phyloP scores from a whole-genome alignment of 2,329 filamentous ascomycete genomes.

The Ophiostoma montium region DNA sequence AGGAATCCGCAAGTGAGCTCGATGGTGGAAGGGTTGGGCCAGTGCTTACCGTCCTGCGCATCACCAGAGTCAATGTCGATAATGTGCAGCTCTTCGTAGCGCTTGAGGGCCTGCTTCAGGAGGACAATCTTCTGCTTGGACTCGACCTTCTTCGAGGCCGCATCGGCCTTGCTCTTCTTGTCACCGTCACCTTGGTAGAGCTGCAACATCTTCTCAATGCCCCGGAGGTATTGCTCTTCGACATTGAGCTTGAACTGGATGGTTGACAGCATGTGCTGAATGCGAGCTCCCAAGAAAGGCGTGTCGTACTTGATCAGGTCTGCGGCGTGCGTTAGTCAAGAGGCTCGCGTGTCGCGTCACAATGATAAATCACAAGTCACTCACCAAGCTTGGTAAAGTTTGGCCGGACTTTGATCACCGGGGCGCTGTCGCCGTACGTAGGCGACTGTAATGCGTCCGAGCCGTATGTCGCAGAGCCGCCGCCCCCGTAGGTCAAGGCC shows the following conservation, averaged over 20 bases:
- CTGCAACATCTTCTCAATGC: constrained; percentile 98
- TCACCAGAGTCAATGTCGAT: constrained; percentile 78
- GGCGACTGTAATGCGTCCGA: constrained; percentile 4
- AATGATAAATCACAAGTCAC: constrained; percentile 17
- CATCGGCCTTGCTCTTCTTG: constrained; percentile 86
- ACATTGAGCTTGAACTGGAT: constrained; percentile 98
- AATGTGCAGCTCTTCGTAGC: constrained; percentile 94
- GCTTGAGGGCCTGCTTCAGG: constrained; percentile 85
- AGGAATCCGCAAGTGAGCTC: neutral
- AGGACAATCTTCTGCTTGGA: constrained; percentile 97
- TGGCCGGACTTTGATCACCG: constrained; percentile 53
- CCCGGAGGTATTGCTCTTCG: constrained; percentile 96
- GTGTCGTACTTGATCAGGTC: constrained; percentile 99
- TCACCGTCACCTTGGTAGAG: constrained; percentile 96
- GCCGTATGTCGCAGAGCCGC: constrained; percentile 26
- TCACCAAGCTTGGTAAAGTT: constrained; percentile 95
- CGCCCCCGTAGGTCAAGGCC: constrained; percentile 29
- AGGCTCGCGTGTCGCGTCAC: neutral
- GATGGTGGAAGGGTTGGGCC: no score
- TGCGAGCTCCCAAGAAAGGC: constrained; percentile 84
- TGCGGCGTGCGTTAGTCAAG: constrained; percentile 22
- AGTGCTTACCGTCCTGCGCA: constrained; percentile 58
- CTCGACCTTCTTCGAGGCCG: constrained; percentile 76
- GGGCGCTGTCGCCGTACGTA: constrained; percentile 19
- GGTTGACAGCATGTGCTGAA: constrained; percentile 97